Evolutionary conservation across 345 rosid genomes (phyloP).

Genomic region (Hypericum perforatum): DNA sequence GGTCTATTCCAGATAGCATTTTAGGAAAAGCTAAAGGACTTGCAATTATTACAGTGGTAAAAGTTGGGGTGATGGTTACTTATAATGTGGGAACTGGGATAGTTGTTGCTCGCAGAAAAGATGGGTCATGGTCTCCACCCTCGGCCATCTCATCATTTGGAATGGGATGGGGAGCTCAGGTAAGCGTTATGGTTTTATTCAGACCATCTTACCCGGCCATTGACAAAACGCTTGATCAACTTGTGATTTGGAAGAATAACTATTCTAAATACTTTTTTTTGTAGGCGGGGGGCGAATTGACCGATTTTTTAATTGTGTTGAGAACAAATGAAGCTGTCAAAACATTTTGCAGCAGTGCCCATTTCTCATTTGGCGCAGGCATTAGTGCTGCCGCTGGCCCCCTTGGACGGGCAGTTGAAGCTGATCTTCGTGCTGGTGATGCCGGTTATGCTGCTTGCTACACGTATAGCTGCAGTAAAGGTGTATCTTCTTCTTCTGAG

Average conservation of each 20-base stretch:
- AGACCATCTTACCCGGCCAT: background rate
- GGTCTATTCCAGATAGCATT: constrained; percentile 73
- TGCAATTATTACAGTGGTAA: constrained; percentile 70
- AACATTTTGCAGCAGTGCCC: constrained; percentile 79
- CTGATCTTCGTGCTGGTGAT: constrained; percentile 82
- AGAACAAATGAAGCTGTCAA: constrained; percentile 74
- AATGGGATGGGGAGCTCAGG: constrained; percentile 99
- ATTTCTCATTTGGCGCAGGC: constrained; percentile 88
- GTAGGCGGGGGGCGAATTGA: constrained; percentile 96
- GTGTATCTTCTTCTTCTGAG: constrained; percentile 23
- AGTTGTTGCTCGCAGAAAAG: constrained; percentile 75
- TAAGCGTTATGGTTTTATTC: constrained; percentile 14
- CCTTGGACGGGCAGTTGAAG: constrained; percentile 78
- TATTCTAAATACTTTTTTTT: constrained; percentile 9
- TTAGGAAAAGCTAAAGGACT: constrained; percentile 81
- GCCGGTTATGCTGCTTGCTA: constrained; percentile 95
- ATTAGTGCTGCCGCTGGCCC: constrained; percentile 81
- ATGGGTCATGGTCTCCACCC: constrained; percentile 98
- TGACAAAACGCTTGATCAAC: background rate
- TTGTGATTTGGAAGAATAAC: background rate
- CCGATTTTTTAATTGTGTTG: constrained; percentile 81
- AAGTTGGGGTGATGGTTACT: constrained; percentile 83
- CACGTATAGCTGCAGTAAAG: constrained; percentile 98
- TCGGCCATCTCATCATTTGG: constrained; percentile 90
- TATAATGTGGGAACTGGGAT: constrained; percentile 92